These are phyloP conservation scores for Arabidopsis lyrata DNA, from an alignment of 441 rosid species.

Conservation along the genomic window DNA sequence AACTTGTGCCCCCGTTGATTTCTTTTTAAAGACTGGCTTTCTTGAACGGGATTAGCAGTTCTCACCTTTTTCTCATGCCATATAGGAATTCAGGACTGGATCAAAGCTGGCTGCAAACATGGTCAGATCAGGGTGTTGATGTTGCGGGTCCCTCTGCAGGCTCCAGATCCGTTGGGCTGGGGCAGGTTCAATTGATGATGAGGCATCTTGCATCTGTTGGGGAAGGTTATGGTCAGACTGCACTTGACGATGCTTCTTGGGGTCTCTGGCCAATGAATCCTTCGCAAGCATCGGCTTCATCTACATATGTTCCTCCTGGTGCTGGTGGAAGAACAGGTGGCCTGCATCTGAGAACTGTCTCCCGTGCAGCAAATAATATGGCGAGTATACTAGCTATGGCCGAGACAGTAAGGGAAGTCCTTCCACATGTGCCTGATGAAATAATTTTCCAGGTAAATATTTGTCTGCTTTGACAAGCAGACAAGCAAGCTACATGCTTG, in stretches of 20 bases:
- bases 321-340: slow-evolving; percentile 58
- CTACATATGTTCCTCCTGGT: slow-evolving; percentile 59
- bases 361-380: slow-evolving; percentile 58
- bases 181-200: slow-evolving; percentile 96
- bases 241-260: slow-evolving; percentile 89
- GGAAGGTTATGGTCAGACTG: slow-evolving; percentile 84
- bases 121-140: slow-evolving; percentile 79
- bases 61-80: slow-evolving; percentile 26
- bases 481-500: slow-evolving; percentile 11
- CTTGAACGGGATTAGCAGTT: not conserved
- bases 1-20: not conserved
- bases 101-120: slow-evolving; percentile 74
- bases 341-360: slow-evolving; percentile 63
- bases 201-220: slow-evolving; percentile 96
- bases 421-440: slow-evolving; percentile 91
- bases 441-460: slow-evolving; percentile 75
- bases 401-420: slow-evolving; percentile 84
- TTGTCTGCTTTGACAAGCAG: slow-evolving; percentile 14
- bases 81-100: slow-evolving; percentile 78
- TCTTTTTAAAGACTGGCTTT: not conserved
- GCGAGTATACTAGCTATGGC: slow-evolving; percentile 83
- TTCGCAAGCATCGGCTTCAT: slow-evolving; percentile 66
- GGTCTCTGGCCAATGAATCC: slow-evolving; percentile 85
- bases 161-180: slow-evolving; percentile 75
- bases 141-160: slow-evolving; percentile 85